Percentiles rank a stretch among this genome's conserved stretches.
Evolutionary conservation across 768 basidiomycete species (phyloP).

Genomic region (Termitomyces sp.): DNA sequence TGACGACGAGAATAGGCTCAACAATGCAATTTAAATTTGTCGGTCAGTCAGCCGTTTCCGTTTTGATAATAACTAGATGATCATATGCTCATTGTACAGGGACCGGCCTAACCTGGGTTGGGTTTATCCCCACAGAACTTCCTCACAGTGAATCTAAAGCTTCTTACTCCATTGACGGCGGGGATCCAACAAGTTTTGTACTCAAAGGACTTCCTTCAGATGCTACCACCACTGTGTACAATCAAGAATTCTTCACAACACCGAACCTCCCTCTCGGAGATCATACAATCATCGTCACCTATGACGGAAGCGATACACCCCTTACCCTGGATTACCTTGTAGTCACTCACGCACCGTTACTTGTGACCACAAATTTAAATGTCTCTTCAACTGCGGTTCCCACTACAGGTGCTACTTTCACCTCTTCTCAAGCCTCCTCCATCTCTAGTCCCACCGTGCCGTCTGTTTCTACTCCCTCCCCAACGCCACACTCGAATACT

Average conservation of each 20-base stretch:
- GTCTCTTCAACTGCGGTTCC: neutral
- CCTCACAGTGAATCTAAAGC: neutral
- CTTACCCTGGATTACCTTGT: constrained; percentile 9
- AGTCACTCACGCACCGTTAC: neutral
- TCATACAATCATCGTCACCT: constrained; percentile 7
- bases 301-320: neutral
- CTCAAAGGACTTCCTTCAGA: neutral
- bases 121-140: constrained; percentile 2
- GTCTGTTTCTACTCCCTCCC: neutral
- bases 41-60: neutral
- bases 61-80: neutral
- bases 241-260: constrained; percentile 2
- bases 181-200: neutral
- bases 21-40: constrained; percentile 3
- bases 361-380: neutral
- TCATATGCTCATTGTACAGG: neutral
- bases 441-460: neutral
- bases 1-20: constrained; percentile 2
- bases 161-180: neutral
- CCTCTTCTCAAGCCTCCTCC: neutral
- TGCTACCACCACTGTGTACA: neutral
- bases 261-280: neutral
- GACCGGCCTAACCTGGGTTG: constrained; percentile 7
- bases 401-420: neutral
- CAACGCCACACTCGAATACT: neutral